These are phyloP conservation scores for Neurospora pannonica DNA, from an alignment of 495 filamentous ascomycete genomes.

Conservation along the genomic window DNA sequence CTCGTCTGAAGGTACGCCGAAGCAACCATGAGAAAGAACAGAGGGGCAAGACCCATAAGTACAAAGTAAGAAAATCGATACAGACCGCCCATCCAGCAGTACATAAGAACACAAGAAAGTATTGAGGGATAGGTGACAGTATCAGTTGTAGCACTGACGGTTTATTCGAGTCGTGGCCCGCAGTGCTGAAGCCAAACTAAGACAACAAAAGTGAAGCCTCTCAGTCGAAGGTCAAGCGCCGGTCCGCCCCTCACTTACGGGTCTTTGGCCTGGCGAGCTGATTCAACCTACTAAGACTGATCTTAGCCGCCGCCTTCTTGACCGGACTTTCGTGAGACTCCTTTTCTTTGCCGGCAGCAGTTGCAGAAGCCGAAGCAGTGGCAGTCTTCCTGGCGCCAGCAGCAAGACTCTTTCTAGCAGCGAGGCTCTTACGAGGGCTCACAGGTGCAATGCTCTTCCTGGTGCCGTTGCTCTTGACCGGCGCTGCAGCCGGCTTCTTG, in stretches of 20 bases:
- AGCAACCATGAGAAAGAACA: background rate
- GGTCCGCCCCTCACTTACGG: conserved; percentile 24
- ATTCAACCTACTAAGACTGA: conserved; percentile 42
- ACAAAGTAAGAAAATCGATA: background rate
- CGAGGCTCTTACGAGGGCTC: conserved; percentile 7
- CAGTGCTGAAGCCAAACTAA: background rate
- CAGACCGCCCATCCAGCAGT: background rate
- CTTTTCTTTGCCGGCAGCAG: background rate
- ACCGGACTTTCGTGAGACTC: conserved; percentile 20
- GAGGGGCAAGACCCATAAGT: background rate
- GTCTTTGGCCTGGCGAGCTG: conserved; percentile 45
- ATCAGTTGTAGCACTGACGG: background rate
- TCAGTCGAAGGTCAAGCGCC: background rate
- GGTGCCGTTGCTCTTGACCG: conserved; percentile 6
- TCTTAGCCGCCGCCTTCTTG: conserved; percentile 35
- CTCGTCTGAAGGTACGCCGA: background rate
- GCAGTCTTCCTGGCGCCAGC: background rate
- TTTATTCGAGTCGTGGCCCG: background rate
- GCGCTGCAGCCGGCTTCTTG: background rate
- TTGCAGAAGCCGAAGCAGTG: background rate
- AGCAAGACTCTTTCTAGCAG: conserved; percentile 1
- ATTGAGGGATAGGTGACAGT: background rate
- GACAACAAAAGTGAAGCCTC: background rate
- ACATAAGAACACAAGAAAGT: background rate
- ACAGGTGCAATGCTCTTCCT: conserved; percentile 16